Evolutionary conservation across 371 early-diverging fungal genomes (phyloP), one percentile per base, ranked within the genome.

Genomic region (Sporodiniella umbellata): DNA sequence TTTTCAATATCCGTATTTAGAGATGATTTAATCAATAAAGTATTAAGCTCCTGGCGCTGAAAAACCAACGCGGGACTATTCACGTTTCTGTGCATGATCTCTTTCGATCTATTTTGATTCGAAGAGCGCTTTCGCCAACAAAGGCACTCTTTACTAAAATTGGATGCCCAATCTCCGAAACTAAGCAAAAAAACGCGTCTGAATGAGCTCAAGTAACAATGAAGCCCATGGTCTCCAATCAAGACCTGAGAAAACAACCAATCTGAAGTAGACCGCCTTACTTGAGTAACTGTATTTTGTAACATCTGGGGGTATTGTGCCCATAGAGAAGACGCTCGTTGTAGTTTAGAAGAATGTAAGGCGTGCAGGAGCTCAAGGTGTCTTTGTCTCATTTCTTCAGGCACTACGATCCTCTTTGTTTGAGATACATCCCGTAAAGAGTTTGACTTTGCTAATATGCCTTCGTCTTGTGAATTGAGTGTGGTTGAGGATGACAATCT

Each of bases 161-260:
- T 70, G 4, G 75, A 54, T n/a, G 80, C 78, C 48, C 86, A 78
- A 42, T 88, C 88, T 8, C 90, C 90, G 56, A 84, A 73, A 26
- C 81, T 85, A 10, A 88, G 66, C 17, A 89, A 53, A 55, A 84
- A 88, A 42, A 83, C 78, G 30, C 83, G 71, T 50, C 79, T 70
- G 54, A 88, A 88, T 0, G 84, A 79, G 43, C 72, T 67, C 8
- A 91, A 53, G 22, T 87, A 84, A 8, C 55, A 50, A 14, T 68
- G 51, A 5, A 89, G 53, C 8, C 78, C 73, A 46, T 87, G 75
- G 5, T 73, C 66, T 6, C 81, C 84, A 6, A 86, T 69, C 4
- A 88, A 77, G 2, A 89, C 87, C 4, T 79, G 76, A 18, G 79
- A 74, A 73, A 87, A 91, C 15, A 91, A 56, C 66, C 85, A 81